Evolutionary conservation across 495 filamentous ascomycete species (phyloP).

Genomic region (Neurospora africana): DNA sequence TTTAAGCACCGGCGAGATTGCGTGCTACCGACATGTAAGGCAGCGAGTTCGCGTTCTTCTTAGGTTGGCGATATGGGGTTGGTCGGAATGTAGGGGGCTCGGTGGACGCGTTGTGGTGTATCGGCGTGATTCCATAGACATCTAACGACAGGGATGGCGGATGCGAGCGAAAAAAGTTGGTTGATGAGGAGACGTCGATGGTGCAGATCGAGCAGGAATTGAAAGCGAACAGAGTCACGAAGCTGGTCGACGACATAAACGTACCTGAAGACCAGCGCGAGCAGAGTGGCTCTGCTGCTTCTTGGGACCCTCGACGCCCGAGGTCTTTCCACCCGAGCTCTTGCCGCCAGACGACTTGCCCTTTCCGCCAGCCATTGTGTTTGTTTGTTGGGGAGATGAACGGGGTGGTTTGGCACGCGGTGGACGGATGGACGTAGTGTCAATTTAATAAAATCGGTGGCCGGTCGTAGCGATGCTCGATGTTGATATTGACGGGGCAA

Average conservation of each 20-base stretch:
- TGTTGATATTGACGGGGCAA: constrained; percentile 12
- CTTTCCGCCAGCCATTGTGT: constrained; percentile 68
- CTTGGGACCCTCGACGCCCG: constrained; percentile 60
- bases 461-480: constrained; percentile 1
- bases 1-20: neutral
- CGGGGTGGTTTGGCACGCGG: constrained; percentile 13
- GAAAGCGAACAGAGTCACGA: constrained; percentile 10
- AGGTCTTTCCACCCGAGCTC: constrained; percentile 74
- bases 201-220: neutral
- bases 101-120: constrained; percentile 8
- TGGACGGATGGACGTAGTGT: constrained; percentile 6
- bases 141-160: neutral
- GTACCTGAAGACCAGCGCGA: constrained; percentile 96
- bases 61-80: neutral
- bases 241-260: constrained; percentile 27
- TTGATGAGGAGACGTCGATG: neutral
- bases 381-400: constrained; percentile 4
- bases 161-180: neutral
- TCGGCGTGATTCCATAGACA: constrained; percentile 4
- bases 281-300: constrained; percentile 96
- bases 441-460: constrained; percentile 1
- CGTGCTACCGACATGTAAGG: neutral
- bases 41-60: neutral
- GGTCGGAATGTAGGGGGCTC: constrained; percentile 1
- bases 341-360: constrained; percentile 91